Conservation (phyloP, 208 protist species). For the Trichomonas vaginalis region DNA sequence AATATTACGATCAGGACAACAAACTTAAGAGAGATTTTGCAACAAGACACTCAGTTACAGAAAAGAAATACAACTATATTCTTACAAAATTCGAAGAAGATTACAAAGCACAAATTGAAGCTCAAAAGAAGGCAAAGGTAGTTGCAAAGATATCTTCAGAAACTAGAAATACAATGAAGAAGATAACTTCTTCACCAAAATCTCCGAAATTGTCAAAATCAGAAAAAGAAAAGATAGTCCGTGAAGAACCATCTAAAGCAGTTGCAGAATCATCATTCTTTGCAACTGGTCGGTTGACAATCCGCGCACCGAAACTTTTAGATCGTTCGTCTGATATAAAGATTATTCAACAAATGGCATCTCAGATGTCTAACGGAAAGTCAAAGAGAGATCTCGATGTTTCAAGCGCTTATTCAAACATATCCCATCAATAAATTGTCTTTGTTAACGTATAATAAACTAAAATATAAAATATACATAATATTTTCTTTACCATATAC, state of each 20-base stretch:
- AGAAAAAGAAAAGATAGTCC: background rate
- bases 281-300: background rate
- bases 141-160: background rate
- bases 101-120: background rate
- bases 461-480: too few species aligned
- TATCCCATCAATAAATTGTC: background rate
- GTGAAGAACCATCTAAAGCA: background rate
- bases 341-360: background rate
- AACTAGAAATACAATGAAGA: background rate
- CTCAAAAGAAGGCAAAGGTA: background rate
- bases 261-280: background rate
- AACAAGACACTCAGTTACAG: background rate
- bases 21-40: background rate
- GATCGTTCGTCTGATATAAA: background rate
- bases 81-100: background rate
- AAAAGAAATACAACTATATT: background rate
- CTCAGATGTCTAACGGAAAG: background rate
- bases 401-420: background rate
- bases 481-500: too few species aligned
- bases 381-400: background rate
- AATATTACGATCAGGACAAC: background rate
- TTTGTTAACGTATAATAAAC: too few species aligned
- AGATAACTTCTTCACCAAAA: background rate
- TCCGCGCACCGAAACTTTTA: background rate
- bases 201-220: background rate